phyloP scores from a whole-genome alignment of 257 asterid species.

The Echium plantagineum region DNA sequence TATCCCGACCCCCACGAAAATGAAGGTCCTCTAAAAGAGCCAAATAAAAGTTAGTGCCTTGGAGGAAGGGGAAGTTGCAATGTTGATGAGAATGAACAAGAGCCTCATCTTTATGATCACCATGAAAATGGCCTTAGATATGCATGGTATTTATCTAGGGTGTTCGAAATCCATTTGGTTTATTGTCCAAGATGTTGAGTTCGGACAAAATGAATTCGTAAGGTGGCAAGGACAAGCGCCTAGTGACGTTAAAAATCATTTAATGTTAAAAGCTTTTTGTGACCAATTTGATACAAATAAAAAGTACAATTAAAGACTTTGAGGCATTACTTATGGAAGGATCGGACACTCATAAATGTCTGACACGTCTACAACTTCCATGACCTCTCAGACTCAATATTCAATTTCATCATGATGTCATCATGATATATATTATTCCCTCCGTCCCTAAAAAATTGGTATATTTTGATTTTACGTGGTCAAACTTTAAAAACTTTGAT shows the following conservation, averaged over 20 bases:
- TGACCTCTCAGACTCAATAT: constrained; percentile 1
- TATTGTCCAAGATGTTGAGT: constrained; percentile 10
- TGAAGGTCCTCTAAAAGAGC: constrained; percentile 11
- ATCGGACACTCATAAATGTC: too few relatives aligned
- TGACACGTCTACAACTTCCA: not conserved
- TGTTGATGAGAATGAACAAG: constrained; percentile 19
- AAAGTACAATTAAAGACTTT: not conserved
- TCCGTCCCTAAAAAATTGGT: too few relatives aligned
- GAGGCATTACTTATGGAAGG: not conserved
- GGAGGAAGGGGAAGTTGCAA: constrained; percentile 42
- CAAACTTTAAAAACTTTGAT: too few relatives aligned
- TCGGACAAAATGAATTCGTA: constrained; percentile 10
- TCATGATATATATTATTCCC: too few relatives aligned
- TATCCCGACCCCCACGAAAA: not conserved
- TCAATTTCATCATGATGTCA: too few relatives aligned
- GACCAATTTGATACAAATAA: constrained; percentile 9
- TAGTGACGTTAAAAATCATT: constrained; percentile 27
- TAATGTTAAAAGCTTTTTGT: constrained; percentile 29
- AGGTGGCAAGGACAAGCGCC: constrained; percentile 17
- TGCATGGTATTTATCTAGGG: not conserved
- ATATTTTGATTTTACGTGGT: too few relatives aligned
- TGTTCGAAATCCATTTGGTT: not conserved
- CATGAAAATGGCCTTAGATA: not conserved
- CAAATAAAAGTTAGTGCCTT: constrained; percentile 7
- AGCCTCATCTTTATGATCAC: constrained; percentile 23